phyloP scores from a whole-genome alignment of 305 asterid species.

The Plantago rigida region DNA sequence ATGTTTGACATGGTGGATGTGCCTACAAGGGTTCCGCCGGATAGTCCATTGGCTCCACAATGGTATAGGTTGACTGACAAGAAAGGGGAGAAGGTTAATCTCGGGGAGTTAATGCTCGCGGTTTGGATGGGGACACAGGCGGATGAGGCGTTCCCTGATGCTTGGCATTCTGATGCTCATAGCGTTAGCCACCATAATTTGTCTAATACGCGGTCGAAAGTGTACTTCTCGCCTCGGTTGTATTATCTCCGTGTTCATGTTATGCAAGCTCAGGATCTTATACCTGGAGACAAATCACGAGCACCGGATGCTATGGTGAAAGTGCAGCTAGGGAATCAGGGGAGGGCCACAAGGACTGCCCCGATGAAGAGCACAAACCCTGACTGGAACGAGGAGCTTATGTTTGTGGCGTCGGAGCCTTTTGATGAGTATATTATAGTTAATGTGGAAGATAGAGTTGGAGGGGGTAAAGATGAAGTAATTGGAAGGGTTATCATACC shows the following conservation, averaged over 20 bases:
- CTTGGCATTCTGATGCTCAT: constrained; percentile 91
- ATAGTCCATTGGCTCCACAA: constrained; percentile 86
- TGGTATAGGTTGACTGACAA: constrained; percentile 62
- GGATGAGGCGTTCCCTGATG: constrained; percentile 81
- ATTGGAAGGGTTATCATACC: constrained; percentile 59
- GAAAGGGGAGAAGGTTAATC: constrained; percentile 43
- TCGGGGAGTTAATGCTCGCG: constrained; percentile 83
- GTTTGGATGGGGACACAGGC: constrained; percentile 98
- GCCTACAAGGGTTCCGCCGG: constrained; percentile 70
- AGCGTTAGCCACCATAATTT: constrained; percentile 48
- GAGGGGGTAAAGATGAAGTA: constrained; percentile 44
- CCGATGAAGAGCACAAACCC: constrained; percentile 43
- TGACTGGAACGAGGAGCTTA: constrained; percentile 76
- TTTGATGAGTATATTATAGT: constrained; percentile 60
- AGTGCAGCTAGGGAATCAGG: constrained; percentile 62
- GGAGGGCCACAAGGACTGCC: constrained; percentile 52
- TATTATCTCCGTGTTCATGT: constrained; percentile 71
- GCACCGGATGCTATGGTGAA: constrained; percentile 47
- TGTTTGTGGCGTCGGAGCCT: constrained; percentile 82
- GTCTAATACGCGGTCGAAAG: constrained; percentile 58
- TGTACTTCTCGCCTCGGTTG: constrained; percentile 67
- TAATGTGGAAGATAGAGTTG: constrained; percentile 57
- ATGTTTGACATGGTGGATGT: constrained; percentile 55
- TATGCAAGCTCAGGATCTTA: constrained; percentile 70
- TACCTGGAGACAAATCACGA: constrained; percentile 49